Conservation (phyloP, 2,329 filamentous ascomycete species). For the Nigrospora osmanthi region DNA sequence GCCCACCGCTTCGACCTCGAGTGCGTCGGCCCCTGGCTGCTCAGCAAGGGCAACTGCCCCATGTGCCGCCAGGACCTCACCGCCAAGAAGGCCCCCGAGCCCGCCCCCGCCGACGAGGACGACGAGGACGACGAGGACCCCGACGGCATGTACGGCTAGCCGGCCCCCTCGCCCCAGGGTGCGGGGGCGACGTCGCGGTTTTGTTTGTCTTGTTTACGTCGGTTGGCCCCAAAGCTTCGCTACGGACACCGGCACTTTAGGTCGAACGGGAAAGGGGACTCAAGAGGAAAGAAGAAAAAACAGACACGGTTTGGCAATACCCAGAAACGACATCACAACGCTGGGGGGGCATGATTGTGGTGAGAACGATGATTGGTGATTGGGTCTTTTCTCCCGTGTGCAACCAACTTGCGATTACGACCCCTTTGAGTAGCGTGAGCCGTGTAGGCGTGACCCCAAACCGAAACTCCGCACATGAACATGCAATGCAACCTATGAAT, state of each 20-base stretch:
- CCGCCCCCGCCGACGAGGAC: slow-evolving; percentile 33
- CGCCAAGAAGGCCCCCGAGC: slow-evolving; percentile 39
- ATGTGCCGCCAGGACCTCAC: slow-evolving; percentile 54
- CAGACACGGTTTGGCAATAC: slow-evolving; percentile 8
- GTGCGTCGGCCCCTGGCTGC: slow-evolving; percentile 58
- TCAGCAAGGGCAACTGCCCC: slow-evolving; percentile 56
- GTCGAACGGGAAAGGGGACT: neutral
- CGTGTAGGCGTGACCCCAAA: too few species aligned
- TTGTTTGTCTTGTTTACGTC: too few species aligned
- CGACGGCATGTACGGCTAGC: slow-evolving; percentile 37
- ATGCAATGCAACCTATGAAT: too few species aligned
- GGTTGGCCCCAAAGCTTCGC: too few species aligned
- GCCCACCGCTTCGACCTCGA: slow-evolving; percentile 57
- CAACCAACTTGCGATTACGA: too few species aligned
- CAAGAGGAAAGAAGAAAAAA: neutral
- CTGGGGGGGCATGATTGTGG: too few species aligned
- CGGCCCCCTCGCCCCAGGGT: too few species aligned
- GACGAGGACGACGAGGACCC: slow-evolving; percentile 46
- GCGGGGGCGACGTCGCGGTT: too few species aligned
- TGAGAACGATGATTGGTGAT: too few species aligned
- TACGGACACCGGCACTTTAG: neutral
- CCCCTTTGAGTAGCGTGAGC: too few species aligned
- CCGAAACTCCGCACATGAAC: too few species aligned
- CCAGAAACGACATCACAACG: neutral
- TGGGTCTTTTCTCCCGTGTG: too few species aligned